These are phyloP conservation scores for Candida sanyaensis DNA, from an alignment of 1,139 yeast genomes.

Conservation along the genomic window DNA sequence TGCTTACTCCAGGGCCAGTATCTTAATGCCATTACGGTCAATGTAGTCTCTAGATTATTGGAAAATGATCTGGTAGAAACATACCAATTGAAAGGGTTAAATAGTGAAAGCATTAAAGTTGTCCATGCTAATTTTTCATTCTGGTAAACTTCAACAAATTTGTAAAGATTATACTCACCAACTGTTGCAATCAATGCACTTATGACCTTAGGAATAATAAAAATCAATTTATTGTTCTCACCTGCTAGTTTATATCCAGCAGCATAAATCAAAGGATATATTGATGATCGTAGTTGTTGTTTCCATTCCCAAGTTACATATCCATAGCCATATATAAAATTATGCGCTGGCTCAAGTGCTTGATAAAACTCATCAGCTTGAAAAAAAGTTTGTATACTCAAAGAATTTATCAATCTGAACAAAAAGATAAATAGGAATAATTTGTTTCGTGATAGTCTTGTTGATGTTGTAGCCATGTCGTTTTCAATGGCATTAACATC, in stretches of 20 bases:
- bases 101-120: conserved; percentile 54
- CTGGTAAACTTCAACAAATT: conserved; percentile 44
- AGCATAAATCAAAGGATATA: conserved; percentile 76
- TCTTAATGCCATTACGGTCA: conserved; percentile 69
- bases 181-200: conserved; percentile 72
- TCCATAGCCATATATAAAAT: conserved; percentile 74
- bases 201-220: conserved; percentile 58
- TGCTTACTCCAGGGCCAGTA: conserved; percentile 67
- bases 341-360: conserved; percentile 89
- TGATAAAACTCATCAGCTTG: conserved; percentile 98
- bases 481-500: no score
- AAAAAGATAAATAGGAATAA: conserved; percentile 12
- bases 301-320: conserved; percentile 95
- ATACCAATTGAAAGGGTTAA: conserved; percentile 85
- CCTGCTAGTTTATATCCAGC: conserved; percentile 31
- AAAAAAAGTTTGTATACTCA: conserved; percentile 71
- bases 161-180: conserved; percentile 66
- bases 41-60: conserved; percentile 74
- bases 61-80: conserved; percentile 82
- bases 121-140: conserved; percentile 40
- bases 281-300: conserved; percentile 68
- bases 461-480: not conserved
- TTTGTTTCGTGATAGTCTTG: conserved; percentile 3
- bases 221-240: conserved; percentile 16
- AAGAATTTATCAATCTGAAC: conserved; percentile 54